Conservation (phyloP, 2,329 filamentous ascomycete species). For the Claviceps monticola region DNA sequence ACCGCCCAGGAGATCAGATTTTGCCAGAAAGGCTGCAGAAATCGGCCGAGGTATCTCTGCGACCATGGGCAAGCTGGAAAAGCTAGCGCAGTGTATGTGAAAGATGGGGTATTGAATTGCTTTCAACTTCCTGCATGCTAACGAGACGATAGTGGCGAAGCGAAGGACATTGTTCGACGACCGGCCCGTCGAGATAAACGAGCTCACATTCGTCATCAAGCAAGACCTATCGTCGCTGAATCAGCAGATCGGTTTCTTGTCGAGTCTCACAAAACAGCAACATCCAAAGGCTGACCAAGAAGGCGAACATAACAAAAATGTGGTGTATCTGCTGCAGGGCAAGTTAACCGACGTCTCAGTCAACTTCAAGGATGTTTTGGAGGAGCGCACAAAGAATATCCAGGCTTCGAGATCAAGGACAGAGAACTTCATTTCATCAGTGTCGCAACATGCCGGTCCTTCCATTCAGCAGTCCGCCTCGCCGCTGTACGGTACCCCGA, state of each 20-base stretch:
- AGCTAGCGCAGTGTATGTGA: slow-evolving; percentile 64
- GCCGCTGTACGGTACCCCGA: slow-evolving; percentile 72
- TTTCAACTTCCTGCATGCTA: neutral
- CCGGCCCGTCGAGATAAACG: slow-evolving; percentile 88
- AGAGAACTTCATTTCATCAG: slow-evolving; percentile 90
- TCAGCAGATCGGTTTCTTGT: slow-evolving; percentile 74
- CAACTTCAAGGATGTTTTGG: slow-evolving; percentile 95
- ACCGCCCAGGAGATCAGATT: slow-evolving; percentile 63
- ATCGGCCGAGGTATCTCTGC: slow-evolving; percentile 83
- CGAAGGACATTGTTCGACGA: slow-evolving; percentile 96
- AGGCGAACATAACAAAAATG: slow-evolving; percentile 96
- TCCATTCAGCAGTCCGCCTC: slow-evolving; percentile 63
- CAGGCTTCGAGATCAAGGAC: slow-evolving; percentile 84
- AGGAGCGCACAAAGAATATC: slow-evolving; percentile 94
- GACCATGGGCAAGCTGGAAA: slow-evolving; percentile 91
- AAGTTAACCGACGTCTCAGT: slow-evolving; percentile 84
- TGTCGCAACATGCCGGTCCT: slow-evolving; percentile 61
- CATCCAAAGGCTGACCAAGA: slow-evolving; percentile 66
- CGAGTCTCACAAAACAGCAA: slow-evolving; percentile 61
- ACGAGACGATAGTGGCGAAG: slow-evolving; percentile 56
- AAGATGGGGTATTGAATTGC: too few relatives aligned
- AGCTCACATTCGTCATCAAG: slow-evolving; percentile 95
- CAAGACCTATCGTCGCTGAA: slow-evolving; percentile 79
- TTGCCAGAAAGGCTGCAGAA: slow-evolving; percentile 79
- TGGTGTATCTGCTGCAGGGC: slow-evolving; percentile 80